Conservation (phyloP, 345 rosid species). For the Eutrema japonicum region DNA sequence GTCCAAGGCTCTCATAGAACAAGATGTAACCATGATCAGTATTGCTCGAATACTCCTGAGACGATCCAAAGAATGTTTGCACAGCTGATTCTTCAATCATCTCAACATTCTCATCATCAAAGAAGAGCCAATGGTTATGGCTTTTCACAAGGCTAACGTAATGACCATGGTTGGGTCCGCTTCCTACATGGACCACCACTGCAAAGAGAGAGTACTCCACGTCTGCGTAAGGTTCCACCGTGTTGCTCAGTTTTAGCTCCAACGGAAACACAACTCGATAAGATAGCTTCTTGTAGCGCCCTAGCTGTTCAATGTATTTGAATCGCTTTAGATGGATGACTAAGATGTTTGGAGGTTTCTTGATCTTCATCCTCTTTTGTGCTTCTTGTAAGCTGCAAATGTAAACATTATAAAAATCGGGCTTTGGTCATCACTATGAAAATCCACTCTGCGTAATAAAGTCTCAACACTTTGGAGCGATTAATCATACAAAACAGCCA, state of each 20-base stretch:
- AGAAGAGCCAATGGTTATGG: constrained; percentile 98
- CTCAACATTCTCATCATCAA: constrained; percentile 96
- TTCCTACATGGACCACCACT: constrained; percentile 97
- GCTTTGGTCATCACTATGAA: neutral
- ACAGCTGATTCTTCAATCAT: constrained; percentile 98
- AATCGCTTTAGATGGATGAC: constrained; percentile 96
- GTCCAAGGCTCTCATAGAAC: constrained; percentile 88
- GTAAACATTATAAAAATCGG: neutral
- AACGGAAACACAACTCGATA: constrained; percentile 93
- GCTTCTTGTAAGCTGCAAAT: constrained; percentile 87
- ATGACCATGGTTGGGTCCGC: constrained; percentile 97
- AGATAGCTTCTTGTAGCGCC: constrained; percentile 93
- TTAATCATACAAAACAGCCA: neutral
- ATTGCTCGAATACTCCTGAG: constrained; percentile 94
- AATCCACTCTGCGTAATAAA: neutral
- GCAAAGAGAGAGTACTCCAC: constrained; percentile 92
- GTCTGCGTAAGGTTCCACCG: constrained; percentile 81
- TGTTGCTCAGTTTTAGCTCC: constrained; percentile 94
- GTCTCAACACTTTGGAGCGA: neutral
- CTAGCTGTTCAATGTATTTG: constrained; percentile 95
- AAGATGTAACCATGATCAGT: constrained; percentile 98
- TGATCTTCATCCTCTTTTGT: constrained; percentile 98
- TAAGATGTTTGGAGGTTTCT: constrained; percentile 90
- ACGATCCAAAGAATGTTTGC: constrained; percentile 96
- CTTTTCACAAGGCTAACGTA: constrained; percentile 98